phyloP scores from a whole-genome alignment of 2,329 filamentous ascomycete species.

The Pseudogymnoascus verrucosus region DNA sequence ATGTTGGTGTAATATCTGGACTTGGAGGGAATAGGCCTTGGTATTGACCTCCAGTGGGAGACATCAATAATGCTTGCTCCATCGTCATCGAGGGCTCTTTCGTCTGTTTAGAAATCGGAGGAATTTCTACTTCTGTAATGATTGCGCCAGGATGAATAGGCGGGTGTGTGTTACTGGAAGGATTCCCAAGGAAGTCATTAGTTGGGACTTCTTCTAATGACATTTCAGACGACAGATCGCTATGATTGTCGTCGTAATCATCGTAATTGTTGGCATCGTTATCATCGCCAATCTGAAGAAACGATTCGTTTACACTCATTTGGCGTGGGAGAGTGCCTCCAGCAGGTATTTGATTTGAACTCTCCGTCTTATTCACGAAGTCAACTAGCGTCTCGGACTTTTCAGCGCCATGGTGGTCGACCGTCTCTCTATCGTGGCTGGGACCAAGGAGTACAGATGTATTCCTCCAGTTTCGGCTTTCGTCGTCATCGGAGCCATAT shows the following conservation, averaged over 20 bases:
- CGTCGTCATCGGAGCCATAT: constrained; percentile 37
- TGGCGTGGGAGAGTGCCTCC: constrained; percentile 17
- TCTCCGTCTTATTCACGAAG: constrained; percentile 45
- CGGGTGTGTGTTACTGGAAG: constrained; percentile 28
- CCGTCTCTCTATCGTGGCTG: constrained; percentile 31
- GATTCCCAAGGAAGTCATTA: constrained; percentile 25
- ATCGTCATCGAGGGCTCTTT: constrained; percentile 42
- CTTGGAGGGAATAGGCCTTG: constrained; percentile 20
- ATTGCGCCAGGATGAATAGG: constrained; percentile 22
- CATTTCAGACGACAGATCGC: constrained; percentile 56
- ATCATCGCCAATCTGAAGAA: constrained; percentile 18
- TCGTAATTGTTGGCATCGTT: constrained; percentile 15
- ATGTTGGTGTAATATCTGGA: constrained; percentile 25
- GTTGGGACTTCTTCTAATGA: constrained; percentile 40
- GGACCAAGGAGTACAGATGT: constrained; percentile 46
- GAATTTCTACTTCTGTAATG: constrained; percentile 21
- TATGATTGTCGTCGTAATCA: constrained; percentile 30
- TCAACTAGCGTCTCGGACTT: constrained; percentile 43
- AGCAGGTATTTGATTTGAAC: constrained; percentile 29
- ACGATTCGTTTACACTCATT: constrained; percentile 28
- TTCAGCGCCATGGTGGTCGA: constrained; percentile 20
- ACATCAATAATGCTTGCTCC: constrained; percentile 39
- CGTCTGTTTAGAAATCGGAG: constrained; percentile 19
- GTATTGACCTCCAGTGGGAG: constrained; percentile 28
- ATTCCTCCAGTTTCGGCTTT: constrained; percentile 44